Conservation (phyloP, 1,139 yeast species). For the Diutina rugosa region DNA sequence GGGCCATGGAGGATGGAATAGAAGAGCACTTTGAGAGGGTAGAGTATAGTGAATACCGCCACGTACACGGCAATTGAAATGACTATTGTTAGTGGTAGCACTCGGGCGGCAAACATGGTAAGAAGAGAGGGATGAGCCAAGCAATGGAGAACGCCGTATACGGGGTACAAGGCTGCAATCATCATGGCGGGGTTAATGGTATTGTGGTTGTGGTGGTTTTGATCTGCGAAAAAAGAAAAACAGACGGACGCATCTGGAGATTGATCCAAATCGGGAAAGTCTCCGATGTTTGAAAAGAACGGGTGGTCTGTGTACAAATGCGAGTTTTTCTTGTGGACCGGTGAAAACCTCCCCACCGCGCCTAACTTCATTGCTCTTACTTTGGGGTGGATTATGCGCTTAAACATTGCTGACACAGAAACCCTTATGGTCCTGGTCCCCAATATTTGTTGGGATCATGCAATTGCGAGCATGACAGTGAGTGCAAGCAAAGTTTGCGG, state of each 20-base stretch:
- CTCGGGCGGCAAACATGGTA: background rate
- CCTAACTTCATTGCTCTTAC: too few species aligned
- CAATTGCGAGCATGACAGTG: too few species aligned
- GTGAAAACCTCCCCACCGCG: too few species aligned
- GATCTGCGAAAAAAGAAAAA: background rate
- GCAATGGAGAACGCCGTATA: background rate
- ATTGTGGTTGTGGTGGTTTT: background rate
- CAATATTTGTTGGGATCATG: too few species aligned
- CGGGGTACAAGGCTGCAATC: background rate
- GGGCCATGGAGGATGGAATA: background rate
- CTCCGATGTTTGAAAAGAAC: background rate
- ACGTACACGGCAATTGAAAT: background rate
- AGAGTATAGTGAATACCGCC: background rate
- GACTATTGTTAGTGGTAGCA: background rate
- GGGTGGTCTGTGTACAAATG: too few species aligned
- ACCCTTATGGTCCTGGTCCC: too few species aligned
- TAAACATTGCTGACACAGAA: too few species aligned
- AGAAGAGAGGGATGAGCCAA: background rate
- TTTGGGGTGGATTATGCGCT: too few species aligned
- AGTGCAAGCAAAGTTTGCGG: too few species aligned
- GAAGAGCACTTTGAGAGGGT: background rate
- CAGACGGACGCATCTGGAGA: background rate
- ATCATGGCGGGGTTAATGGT: background rate
- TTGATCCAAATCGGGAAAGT: background rate
- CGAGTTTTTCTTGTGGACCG: too few species aligned